phyloP scores from a whole-genome alignment of 2,329 filamentous ascomycete species.

The Pseudogymnoascus sp. region DNA sequence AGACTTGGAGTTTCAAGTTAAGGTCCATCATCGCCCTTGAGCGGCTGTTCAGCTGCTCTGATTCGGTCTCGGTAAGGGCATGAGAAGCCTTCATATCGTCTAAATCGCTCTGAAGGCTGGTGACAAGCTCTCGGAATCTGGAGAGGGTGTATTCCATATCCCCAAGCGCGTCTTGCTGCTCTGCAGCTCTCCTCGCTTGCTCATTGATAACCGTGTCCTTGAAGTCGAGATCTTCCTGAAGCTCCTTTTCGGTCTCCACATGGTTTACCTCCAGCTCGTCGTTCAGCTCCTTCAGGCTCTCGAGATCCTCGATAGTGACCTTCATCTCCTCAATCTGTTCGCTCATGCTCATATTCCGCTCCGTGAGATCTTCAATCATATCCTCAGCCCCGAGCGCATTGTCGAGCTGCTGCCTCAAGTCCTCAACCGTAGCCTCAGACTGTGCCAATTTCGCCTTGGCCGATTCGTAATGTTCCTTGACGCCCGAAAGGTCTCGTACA shows the following conservation, averaged over 20 bases:
- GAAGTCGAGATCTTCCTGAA: constrained; percentile 89
- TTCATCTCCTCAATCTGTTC: constrained; percentile 80
- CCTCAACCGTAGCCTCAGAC: constrained; percentile 70
- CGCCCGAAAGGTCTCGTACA: constrained; percentile 57
- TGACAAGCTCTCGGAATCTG: constrained; percentile 83
- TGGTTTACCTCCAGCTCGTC: constrained; percentile 94
- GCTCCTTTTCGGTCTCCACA: constrained; percentile 84
- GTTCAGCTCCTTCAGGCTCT: constrained; percentile 84
- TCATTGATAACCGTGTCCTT: constrained; percentile 81
- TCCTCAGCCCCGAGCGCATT: constrained; percentile 82
- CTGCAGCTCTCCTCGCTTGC: constrained; percentile 62
- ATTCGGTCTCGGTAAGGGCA: constrained; percentile 86
- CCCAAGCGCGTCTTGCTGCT: constrained; percentile 74
- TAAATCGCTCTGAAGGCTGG: constrained; percentile 75
- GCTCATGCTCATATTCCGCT: constrained; percentile 76
- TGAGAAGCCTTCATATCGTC: constrained; percentile 90
- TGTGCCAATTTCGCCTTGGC: constrained; percentile 68
- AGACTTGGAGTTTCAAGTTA: constrained; percentile 87
- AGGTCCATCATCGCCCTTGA: constrained; percentile 95
- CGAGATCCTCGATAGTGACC: constrained; percentile 76
- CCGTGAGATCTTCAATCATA: constrained; percentile 87
- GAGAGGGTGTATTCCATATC: constrained; percentile 88
- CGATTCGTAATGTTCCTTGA: constrained; percentile 64
- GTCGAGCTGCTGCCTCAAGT: constrained; percentile 86
- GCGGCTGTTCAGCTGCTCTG: constrained; percentile 79